Base-by-base conservation (phyloP, 768 basidiomycete genomes). In the Lactifluus rugatus region DNA sequence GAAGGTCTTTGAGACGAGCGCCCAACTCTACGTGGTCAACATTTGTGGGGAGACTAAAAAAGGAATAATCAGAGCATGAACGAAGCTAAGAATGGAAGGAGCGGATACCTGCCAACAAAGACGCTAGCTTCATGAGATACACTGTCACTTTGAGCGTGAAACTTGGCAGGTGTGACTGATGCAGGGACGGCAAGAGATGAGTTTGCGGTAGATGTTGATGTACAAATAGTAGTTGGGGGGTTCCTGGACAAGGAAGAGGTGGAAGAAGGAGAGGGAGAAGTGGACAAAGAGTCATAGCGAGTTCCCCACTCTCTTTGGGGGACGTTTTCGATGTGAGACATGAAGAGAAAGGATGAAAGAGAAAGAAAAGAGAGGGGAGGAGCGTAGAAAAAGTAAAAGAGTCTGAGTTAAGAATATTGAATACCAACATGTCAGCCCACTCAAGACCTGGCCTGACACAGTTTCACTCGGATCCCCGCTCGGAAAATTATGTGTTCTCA, bases 71-170 rank as follows among this genome's bases (percentile, higher is more conserved):
- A 44, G 48, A 28, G 57, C 11, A 54, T 37, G 57, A 36, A 46
- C 39, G 26, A 39, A 14, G 48, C 48, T 56, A 42, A 19, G 46
- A 48, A 46, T 47, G 51, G 48, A 59, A 46, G 37, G 48, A 32
- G 25, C 9, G 64, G 68, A 5, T 65, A 87, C 89, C 88, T 89
- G 69, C 90, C 89, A 59, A 91, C 84, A 69, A 92, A 92, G 65
- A 92, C 78, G 65, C 87, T 89, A 41, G 87, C 82, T 62, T 90
- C 84, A 68, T 89, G 85, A 55, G 81, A 78, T 67, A 79, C 74
- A 65, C 75, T 81, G 46, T 82, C 69, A 10, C 42, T 36, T 44
- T 60, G 64, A 10, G 49, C 44, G 41, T 23, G 34, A 47, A 28
- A 47, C 26, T 58, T 57, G 2, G 60, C 41, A 42, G 55, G 49